Percentiles rank a stretch among this genome's conserved stretches.
Evolutionary conservation across 805 yeast species (phyloP).

Genomic region (Candida quercuum): DNA sequence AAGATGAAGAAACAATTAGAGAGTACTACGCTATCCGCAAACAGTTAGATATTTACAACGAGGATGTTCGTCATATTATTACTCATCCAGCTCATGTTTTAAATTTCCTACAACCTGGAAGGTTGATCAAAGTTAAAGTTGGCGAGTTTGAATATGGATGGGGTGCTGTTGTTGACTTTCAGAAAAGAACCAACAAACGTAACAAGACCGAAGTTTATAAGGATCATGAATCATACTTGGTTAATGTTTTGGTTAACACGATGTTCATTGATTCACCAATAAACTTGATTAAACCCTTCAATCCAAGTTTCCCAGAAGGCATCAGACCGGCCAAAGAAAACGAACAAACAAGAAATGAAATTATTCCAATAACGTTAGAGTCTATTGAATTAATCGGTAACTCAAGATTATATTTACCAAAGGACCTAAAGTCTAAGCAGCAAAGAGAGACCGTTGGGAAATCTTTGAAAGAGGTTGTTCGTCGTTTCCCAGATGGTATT

Average conservation of each 20-base stretch:
- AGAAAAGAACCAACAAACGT: constrained; percentile 64
- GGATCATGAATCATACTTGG: constrained; percentile 88
- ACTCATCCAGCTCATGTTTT: constrained; percentile 88
- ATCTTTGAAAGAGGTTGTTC: constrained; percentile 72
- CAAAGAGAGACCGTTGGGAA: constrained; percentile 59
- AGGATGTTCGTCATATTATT: constrained; percentile 73
- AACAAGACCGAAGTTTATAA: constrained; percentile 51
- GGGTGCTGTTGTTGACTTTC: constrained; percentile 81
- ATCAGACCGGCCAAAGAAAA: constrained; percentile 76
- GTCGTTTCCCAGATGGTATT: constrained; percentile 84
- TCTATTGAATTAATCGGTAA: constrained; percentile 74
- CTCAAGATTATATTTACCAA: constrained; percentile 75
- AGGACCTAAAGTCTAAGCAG: constrained; percentile 58
- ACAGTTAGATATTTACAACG: constrained; percentile 64
- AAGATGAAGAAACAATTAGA: constrained; percentile 67
- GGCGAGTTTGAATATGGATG: constrained; percentile 78
- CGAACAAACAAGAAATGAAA: constrained; percentile 67
- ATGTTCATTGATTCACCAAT: constrained; percentile 83
- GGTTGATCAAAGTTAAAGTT: constrained; percentile 67
- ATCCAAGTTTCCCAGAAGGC: constrained; percentile 80
- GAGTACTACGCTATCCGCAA: constrained; percentile 80
- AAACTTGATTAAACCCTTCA: constrained; percentile 69
- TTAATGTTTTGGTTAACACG: constrained; percentile 74
- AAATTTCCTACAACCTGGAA: constrained; percentile 83
- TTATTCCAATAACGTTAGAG: constrained; percentile 78